Conservation (phyloP, 495 filamentous ascomycete genomes). For the Talaromyces liani region DNA sequence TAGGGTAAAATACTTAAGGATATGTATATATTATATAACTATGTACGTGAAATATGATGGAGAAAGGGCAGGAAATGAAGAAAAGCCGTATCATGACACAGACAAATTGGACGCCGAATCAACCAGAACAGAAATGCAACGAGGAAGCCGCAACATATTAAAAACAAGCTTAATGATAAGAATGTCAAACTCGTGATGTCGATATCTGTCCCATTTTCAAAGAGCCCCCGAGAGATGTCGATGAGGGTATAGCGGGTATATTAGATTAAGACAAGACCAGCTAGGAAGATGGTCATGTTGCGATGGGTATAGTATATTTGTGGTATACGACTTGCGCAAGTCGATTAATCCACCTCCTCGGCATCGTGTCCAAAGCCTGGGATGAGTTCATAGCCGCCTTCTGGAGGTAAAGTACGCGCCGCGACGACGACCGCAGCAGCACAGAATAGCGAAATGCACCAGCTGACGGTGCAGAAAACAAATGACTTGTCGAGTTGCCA, state of each 20-base stretch:
- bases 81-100: neutral
- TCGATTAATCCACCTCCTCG: neutral
- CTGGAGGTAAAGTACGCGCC: conserved; percentile 60
- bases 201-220: too few species aligned
- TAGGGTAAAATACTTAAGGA: neutral
- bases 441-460: conserved; percentile 54
- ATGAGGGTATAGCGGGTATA: neutral
- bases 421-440: conserved; percentile 55
- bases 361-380: conserved; percentile 26
- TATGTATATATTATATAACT: neutral
- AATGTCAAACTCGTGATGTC: too few species aligned
- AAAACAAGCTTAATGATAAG: too few species aligned
- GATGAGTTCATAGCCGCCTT: conserved; percentile 80
- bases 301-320: neutral
- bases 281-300: neutral
- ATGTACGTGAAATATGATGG: neutral
- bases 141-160: neutral
- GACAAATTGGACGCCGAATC: neutral
- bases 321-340: neutral
- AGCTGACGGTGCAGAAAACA: conserved; percentile 70
- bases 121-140: neutral
- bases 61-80: neutral
- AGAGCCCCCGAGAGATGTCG: too few species aligned
- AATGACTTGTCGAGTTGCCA: conserved; percentile 77
- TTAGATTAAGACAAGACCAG: neutral